phyloP scores from a whole-genome alignment of 495 filamentous ascomycete genomes.

The Evansstolkia leycettana region DNA sequence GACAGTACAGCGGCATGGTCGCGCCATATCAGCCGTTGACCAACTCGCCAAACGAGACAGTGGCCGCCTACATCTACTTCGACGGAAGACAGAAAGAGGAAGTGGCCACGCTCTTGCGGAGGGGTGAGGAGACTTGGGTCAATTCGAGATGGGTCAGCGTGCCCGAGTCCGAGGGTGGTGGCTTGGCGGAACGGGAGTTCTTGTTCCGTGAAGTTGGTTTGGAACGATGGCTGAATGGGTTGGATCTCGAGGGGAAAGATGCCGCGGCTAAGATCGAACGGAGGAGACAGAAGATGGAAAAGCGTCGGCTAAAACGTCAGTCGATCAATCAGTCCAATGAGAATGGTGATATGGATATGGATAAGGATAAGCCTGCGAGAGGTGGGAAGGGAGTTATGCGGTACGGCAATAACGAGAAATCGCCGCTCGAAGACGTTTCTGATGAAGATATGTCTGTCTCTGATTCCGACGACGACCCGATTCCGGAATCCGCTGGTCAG shows the following conservation, averaged over 20 bases:
- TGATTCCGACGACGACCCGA: slow-evolving; percentile 78
- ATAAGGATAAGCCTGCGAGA: slow-evolving; percentile 28
- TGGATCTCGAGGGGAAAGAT: slow-evolving; percentile 81
- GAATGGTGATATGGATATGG: slow-evolving; percentile 38
- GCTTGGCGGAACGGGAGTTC: slow-evolving; percentile 92
- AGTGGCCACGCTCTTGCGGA: slow-evolving; percentile 82
- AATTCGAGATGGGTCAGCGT: slow-evolving; percentile 97
- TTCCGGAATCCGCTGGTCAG: slow-evolving; percentile 88
- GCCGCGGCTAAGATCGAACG: slow-evolving; percentile 83
- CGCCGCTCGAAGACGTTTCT: slow-evolving; percentile 59
- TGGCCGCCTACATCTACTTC: slow-evolving; percentile 98
- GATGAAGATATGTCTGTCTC: slow-evolving; percentile 57
- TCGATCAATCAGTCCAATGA: slow-evolving; percentile 26
- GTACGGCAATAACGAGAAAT: slow-evolving; percentile 61
- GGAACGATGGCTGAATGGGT: slow-evolving; percentile 87
- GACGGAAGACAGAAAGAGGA: slow-evolving; percentile 93
- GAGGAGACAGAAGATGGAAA: slow-evolving; percentile 77
- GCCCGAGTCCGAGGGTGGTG: slow-evolving; percentile 79
- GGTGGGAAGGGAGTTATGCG: slow-evolving; percentile 51
- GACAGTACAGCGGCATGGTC: slow-evolving; percentile 45
- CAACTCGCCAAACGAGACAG: slow-evolving; percentile 82
- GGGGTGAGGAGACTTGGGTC: slow-evolving; percentile 98
- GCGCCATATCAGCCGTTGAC: slow-evolving; percentile 82
- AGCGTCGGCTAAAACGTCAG: slow-evolving; percentile 59
- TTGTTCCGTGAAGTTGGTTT: slow-evolving; percentile 94